Evolutionary conservation across 805 yeast species (phyloP).

Genomic region (Saccharomycopsis capsularis): DNA sequence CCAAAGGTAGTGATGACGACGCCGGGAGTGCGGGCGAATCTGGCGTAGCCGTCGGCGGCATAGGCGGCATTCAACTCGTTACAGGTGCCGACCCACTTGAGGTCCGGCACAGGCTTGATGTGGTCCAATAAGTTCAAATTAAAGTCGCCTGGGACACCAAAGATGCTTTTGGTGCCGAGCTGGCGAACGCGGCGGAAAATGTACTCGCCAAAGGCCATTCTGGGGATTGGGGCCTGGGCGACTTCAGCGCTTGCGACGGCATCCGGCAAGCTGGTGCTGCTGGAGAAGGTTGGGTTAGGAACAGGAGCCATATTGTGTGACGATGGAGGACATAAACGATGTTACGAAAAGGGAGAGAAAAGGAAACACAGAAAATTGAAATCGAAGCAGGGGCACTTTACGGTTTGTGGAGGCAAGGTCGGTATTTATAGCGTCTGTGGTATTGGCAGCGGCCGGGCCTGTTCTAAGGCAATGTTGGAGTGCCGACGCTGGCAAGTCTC

Average conservation of each 20-base stretch:
- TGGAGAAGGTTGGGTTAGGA: slow-evolving; percentile 15
- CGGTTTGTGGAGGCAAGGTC: too few species aligned
- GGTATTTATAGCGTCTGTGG: too few species aligned
- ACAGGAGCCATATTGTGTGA: slow-evolving; percentile 15
- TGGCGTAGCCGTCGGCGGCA: slow-evolving; percentile 84
- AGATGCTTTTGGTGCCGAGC: slow-evolving; percentile 50
- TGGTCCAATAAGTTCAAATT: slow-evolving; percentile 63
- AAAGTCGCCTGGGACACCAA: slow-evolving; percentile 80
- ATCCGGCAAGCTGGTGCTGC: neutral
- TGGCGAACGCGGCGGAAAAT: slow-evolving; percentile 50
- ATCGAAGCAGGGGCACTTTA: too few species aligned
- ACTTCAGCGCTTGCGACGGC: neutral
- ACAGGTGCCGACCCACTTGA: slow-evolving; percentile 77
- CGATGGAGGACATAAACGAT: neutral
- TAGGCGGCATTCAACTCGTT: slow-evolving; percentile 88
- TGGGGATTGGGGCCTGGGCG: neutral
- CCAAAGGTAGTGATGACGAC: slow-evolving; percentile 72
- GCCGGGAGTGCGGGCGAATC: slow-evolving; percentile 56
- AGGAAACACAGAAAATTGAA: neutral
- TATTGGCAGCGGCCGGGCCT: too few species aligned
- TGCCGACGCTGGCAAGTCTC: too few species aligned
- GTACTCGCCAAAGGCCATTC: slow-evolving; percentile 60
- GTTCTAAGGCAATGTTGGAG: too few species aligned
- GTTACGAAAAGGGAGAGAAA: neutral
- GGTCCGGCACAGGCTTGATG: slow-evolving; percentile 43